Percentiles rank a stretch among this genome's conserved stretches.
phyloP scores from a whole-genome alignment of 495 filamentous ascomycete genomes.

The Diplogelasinospora grovesii region DNA sequence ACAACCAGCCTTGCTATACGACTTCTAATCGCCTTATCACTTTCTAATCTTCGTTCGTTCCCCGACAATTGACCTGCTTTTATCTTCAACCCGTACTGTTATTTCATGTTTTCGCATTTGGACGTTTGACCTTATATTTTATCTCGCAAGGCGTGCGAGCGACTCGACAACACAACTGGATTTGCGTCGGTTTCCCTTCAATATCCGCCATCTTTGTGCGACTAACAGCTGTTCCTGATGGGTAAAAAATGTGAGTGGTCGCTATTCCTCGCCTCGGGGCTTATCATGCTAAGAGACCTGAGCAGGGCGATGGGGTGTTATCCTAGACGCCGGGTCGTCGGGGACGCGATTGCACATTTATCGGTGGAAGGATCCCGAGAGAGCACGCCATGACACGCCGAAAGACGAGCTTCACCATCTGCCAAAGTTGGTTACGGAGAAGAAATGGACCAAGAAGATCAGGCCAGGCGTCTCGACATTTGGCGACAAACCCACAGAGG shows the following conservation, averaged over 20 bases:
- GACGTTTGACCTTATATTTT: too few relatives aligned
- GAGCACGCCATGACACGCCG: slow-evolving; percentile 56
- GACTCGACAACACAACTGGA: too few relatives aligned
- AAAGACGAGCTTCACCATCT: slow-evolving; percentile 58
- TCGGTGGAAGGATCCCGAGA: slow-evolving; percentile 72
- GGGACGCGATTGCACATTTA: slow-evolving; percentile 94
- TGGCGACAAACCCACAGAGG: slow-evolving; percentile 62
- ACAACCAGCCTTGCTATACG: slow-evolving; percentile 5
- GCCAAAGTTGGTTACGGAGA: slow-evolving; percentile 73
- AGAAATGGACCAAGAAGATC: slow-evolving; percentile 89
- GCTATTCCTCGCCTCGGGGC: background rate
- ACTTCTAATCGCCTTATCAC: too few relatives aligned
- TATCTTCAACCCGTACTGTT: too few relatives aligned
- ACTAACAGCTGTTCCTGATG: slow-evolving; percentile 6
- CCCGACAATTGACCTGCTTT: too few relatives aligned
- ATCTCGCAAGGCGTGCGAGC: too few relatives aligned
- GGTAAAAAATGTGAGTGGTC: slow-evolving; percentile 18
- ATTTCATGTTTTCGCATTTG: too few relatives aligned
- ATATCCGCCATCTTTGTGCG: background rate
- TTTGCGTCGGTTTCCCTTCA: too few relatives aligned
- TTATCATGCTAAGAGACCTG: slow-evolving; percentile 6
- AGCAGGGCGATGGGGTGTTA: slow-evolving; percentile 51
- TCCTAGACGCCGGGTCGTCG: slow-evolving; percentile 58
- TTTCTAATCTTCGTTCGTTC: slow-evolving; percentile 19
- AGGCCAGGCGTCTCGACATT: slow-evolving; percentile 89